phyloP scores from a whole-genome alignment of 345 rosid species.

The Hevea brasiliensis region DNA sequence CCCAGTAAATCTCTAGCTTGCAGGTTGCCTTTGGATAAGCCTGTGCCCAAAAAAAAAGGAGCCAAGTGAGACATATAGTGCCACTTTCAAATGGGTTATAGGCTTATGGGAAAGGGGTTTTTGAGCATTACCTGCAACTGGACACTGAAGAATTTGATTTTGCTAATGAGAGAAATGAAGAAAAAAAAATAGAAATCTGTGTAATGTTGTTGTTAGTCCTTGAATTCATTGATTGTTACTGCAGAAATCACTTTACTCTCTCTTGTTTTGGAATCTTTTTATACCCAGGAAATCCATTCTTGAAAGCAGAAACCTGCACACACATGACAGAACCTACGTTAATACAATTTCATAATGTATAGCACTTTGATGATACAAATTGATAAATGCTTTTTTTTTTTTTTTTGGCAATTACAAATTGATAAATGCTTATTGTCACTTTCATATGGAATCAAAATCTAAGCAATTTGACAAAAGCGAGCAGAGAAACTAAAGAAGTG shows the following conservation, averaged over 20 bases:
- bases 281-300: constrained; percentile 74
- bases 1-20: background rate
- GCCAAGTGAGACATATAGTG: too few species aligned
- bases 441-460: too few species aligned
- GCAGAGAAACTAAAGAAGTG: too few species aligned
- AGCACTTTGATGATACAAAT: too few species aligned
- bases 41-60: background rate
- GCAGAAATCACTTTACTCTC: constrained; percentile 44
- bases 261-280: constrained; percentile 60
- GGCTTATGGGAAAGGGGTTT: too few species aligned
- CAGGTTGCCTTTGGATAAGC: constrained; percentile 7
- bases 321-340: too few species aligned
- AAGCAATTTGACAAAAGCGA: too few species aligned
- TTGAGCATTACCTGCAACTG: constrained; percentile 42
- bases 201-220: background rate
- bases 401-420: too few species aligned
- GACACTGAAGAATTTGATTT: constrained; percentile 29
- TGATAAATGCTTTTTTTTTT: too few species aligned
- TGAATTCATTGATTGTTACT: background rate
- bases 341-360: too few species aligned
- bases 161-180: background rate
- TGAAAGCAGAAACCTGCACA: constrained; percentile 87
- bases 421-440: too few species aligned
- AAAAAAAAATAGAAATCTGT: background rate
- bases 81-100: background rate